Percentiles rank a stretch among this genome's conserved stretches.
Conservation (phyloP, 371 early-diverging fungal species). For the Rhizopus delemar region DNA sequence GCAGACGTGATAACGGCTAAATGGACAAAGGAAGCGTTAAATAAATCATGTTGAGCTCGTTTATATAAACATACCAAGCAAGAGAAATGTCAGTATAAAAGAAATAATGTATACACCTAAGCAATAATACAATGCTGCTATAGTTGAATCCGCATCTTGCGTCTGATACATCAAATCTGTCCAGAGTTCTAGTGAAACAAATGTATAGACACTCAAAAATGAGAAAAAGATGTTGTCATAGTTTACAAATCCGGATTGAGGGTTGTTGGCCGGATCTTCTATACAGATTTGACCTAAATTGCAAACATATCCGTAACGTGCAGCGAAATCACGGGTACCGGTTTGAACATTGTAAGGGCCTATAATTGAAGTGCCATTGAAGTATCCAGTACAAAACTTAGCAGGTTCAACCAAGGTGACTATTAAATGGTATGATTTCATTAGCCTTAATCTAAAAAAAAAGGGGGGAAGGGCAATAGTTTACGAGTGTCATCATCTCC, state of each 20-base stretch:
- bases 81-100: constrained; percentile 55
- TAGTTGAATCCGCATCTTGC: constrained; percentile 53
- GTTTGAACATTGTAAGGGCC: constrained; percentile 44
- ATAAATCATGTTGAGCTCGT: neutral
- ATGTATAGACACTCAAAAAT: constrained; percentile 52
- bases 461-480: neutral
- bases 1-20: constrained; percentile 64
- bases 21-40: neutral
- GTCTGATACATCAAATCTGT: constrained; percentile 59
- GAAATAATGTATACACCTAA: constrained; percentile 55
- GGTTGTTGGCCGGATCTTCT: constrained; percentile 48
- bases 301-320: constrained; percentile 42
- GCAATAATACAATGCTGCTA: constrained; percentile 55
- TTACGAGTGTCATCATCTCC: constrained; percentile 34
- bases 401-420: constrained; percentile 50
- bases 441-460: neutral
- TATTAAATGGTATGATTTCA: constrained; percentile 10
- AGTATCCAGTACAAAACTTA: constrained; percentile 57
- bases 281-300: constrained; percentile 50
- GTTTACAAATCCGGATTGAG: constrained; percentile 47
- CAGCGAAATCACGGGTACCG: constrained; percentile 37
- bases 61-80: constrained; percentile 37
- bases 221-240: constrained; percentile 57
- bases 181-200: constrained; percentile 61
- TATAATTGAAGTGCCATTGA: constrained; percentile 43